These are phyloP conservation scores for Populus hybrid DNA, from an alignment of 441 rosid species.

Conservation along the genomic window DNA sequence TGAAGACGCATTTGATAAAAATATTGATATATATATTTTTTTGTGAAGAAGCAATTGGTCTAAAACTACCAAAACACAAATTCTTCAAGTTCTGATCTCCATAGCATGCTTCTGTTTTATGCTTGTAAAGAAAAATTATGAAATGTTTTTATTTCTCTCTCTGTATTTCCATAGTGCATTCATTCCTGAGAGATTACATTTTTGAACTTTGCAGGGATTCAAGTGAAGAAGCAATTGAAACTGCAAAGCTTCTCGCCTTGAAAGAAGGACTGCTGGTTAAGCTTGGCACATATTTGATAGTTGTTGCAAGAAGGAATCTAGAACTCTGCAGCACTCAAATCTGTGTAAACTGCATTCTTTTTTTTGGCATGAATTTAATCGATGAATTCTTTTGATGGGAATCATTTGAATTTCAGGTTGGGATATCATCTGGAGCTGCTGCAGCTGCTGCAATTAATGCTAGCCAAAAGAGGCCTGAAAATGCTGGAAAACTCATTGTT, in stretches of 20 bases:
- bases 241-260: slow-evolving; percentile 69
- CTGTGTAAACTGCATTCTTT: background rate
- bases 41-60: no score
- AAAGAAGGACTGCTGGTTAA: slow-evolving; percentile 87
- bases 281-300: background rate
- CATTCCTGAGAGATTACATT: background rate
- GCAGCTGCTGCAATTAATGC: slow-evolving; percentile 70
- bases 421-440: slow-evolving; percentile 92
- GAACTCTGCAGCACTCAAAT: background rate
- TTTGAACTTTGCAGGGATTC: slow-evolving; percentile 45
- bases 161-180: background rate
- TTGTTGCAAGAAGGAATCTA: background rate
- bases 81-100: background rate
- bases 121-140: background rate
- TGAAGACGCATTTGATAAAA: no score
- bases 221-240: slow-evolving; percentile 83
- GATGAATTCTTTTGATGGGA: slow-evolving; percentile 11
- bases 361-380: background rate
- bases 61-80: no score
- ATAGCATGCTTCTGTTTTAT: background rate
- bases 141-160: background rate
- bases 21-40: no score
- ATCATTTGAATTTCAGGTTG: slow-evolving; percentile 47
- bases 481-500: slow-evolving; percentile 74
- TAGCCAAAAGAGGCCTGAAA: slow-evolving; percentile 85